Conservation (phyloP, 495 filamentous ascomycete genomes). For the Penicillium arizonense region DNA sequence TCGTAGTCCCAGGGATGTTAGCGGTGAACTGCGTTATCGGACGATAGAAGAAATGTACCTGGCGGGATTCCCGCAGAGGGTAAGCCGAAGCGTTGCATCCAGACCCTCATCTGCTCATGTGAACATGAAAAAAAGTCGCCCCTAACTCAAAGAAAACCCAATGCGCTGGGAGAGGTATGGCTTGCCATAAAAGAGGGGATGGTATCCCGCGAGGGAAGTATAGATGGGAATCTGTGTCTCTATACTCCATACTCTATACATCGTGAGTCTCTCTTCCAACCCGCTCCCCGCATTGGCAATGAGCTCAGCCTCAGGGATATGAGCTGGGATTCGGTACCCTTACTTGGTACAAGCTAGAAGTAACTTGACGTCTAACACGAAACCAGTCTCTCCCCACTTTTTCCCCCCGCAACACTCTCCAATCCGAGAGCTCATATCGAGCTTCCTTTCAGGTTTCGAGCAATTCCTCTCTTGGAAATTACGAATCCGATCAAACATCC, state of each 20-base stretch:
- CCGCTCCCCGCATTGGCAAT: too few species aligned
- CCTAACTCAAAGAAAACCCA: too few species aligned
- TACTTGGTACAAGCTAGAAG: too few species aligned
- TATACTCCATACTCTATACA: background rate
- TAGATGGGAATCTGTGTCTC: background rate
- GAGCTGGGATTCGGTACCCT: too few species aligned
- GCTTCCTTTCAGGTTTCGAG: background rate
- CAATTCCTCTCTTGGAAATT: background rate
- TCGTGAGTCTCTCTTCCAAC: background rate
- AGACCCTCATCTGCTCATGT: constrained; percentile 21
- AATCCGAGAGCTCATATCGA: constrained; percentile 1
- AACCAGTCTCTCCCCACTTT: constrained; percentile 25
- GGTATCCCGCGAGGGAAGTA: background rate
- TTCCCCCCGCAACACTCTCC: constrained; percentile 17
- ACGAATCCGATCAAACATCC: too few species aligned
- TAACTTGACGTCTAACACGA: background rate
- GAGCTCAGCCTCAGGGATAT: too few species aligned
- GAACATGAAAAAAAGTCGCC: constrained; percentile 6
- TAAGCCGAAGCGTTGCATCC: constrained; percentile 34
- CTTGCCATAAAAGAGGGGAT: constrained; percentile 1
- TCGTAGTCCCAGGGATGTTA: background rate
- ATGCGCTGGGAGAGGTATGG: background rate
- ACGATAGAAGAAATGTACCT: constrained; percentile 16
- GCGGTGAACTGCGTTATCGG: constrained; percentile 13
- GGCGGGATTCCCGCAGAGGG: constrained; percentile 35